These are phyloP conservation scores for Penicillium frequentans DNA, from an alignment of 2,329 filamentous ascomycete genomes.

Conservation along the genomic window DNA sequence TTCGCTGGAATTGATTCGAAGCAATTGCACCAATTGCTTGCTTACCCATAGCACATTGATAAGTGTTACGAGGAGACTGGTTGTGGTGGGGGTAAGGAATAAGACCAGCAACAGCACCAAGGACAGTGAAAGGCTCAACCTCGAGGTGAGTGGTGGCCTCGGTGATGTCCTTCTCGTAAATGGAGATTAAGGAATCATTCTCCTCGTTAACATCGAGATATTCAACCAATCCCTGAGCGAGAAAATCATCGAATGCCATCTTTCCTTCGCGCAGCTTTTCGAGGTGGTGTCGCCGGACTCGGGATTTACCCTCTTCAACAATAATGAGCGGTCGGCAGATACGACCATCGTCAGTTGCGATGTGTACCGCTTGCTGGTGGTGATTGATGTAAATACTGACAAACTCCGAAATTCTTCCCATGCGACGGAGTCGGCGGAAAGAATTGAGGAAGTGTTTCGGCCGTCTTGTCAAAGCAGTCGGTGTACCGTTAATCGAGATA, in stretches of 20 bases:
- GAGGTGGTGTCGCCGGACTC: constrained; percentile 75
- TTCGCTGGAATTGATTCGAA: constrained; percentile 95
- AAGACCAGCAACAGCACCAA: constrained; percentile 91
- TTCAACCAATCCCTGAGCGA: constrained; percentile 86
- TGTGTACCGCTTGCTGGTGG: constrained; percentile 86
- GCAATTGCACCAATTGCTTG: constrained; percentile 98
- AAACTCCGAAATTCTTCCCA: constrained; percentile 91
- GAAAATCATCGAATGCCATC: constrained; percentile 90
- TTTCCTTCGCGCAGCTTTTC: constrained; percentile 78
- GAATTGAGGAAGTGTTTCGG: constrained; percentile 83
- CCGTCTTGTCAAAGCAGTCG: constrained; percentile 79
- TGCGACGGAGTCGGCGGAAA: constrained; percentile 83
- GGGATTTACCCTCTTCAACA: constrained; percentile 82
- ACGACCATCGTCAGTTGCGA: constrained; percentile 94
- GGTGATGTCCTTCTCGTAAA: constrained; percentile 82
- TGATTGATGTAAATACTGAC: constrained; percentile 96
- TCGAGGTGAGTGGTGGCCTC: constrained; percentile 88
- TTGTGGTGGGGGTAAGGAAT: constrained; percentile 99
- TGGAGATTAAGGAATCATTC: constrained; percentile 89
- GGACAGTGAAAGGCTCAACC: constrained; percentile 95
- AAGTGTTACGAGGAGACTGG: constrained; percentile 96
- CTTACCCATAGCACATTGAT: constrained; percentile 99
- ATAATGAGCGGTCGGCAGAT: constrained; percentile 96
- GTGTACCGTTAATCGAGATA: constrained; percentile 94
- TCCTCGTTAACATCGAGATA: constrained; percentile 99